These are phyloP conservation scores for Coniochaeta sp. DNA, from an alignment of 2,329 filamentous ascomycete species.

Conservation along the genomic window DNA sequence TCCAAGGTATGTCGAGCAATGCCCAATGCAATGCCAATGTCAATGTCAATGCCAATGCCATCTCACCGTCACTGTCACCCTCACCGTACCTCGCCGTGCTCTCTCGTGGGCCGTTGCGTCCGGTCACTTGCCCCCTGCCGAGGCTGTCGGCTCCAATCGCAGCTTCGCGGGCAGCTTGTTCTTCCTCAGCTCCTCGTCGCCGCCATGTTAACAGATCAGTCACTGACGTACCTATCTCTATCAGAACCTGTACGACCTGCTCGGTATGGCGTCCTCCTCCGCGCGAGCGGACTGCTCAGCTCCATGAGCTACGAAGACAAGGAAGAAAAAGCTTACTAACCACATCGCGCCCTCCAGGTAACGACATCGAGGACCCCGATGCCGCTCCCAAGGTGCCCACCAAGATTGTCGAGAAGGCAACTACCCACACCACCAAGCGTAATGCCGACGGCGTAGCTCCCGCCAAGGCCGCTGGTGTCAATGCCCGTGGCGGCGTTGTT, in stretches of 20 bases:
- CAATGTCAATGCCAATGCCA: neutral
- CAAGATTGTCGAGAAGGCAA: slow-evolving; percentile 82
- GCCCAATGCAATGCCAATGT: neutral
- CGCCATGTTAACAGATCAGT: slow-evolving; percentile 1
- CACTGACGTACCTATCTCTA: slow-evolving; percentile 15
- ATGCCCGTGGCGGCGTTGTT: no score
- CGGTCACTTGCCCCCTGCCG: neutral
- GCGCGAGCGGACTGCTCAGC: slow-evolving; percentile 5
- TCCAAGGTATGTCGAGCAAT: slow-evolving; percentile 41
- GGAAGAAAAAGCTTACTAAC: slow-evolving; percentile 11
- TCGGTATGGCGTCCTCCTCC: slow-evolving; percentile 52
- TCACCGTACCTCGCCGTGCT: neutral
- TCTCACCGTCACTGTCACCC: neutral
- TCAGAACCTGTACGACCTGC: slow-evolving; percentile 95
- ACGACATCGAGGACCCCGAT: slow-evolving; percentile 54
- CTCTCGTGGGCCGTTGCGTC: neutral
- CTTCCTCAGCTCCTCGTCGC: neutral
- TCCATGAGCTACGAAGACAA: neutral
- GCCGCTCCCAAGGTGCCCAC: slow-evolving; percentile 71
- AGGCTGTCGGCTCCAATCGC: neutral
- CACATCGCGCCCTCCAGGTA: slow-evolving; percentile 34
- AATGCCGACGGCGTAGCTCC: slow-evolving; percentile 72
- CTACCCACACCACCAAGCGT: slow-evolving; percentile 71
- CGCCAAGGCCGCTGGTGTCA: slow-evolving; percentile 55
- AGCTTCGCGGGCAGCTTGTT: no score